Evolutionary conservation across 768 basidiomycete genomes (phyloP).

Genomic region (Pleurotus pulmonarius): DNA sequence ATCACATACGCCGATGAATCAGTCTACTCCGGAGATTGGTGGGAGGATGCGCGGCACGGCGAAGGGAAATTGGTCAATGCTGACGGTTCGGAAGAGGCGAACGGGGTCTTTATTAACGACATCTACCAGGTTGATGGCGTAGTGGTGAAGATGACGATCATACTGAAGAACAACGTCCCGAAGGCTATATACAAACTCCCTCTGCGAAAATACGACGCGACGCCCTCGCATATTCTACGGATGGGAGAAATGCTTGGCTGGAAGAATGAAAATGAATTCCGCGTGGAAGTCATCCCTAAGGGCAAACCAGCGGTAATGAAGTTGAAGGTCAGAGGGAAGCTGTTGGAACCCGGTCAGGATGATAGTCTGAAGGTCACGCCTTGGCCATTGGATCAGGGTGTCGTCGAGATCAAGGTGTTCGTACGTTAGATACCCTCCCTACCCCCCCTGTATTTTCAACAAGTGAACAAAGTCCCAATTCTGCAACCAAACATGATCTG

Average conservation of each 20-base stretch:
- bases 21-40: conserved; percentile 13
- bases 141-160: neutral
- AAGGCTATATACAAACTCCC: neutral
- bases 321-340: conserved; percentile 4
- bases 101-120: conserved; percentile 10
- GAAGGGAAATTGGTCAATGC: conserved; percentile 7
- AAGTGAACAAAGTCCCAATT: too few relatives aligned
- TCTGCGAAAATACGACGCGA: conserved; percentile 6
- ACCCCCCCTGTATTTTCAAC: neutral
- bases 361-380: neutral
- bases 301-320: neutral
- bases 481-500: too few relatives aligned
- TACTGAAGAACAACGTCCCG: neutral
- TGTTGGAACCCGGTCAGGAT: neutral
- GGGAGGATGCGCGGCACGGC: conserved; percentile 10
- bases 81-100: neutral
- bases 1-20: conserved; percentile 12
- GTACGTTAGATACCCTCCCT: neutral
- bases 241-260: conserved; percentile 7
- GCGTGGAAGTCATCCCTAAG: conserved; percentile 1
- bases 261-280: conserved; percentile 5
- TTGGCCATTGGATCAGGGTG: conserved; percentile 6
- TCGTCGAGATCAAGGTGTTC: conserved; percentile 3
- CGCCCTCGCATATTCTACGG: conserved; percentile 8
- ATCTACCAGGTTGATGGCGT: conserved; percentile 2